Evolutionary conservation across 768 basidiomycete species (phyloP), one percentile per base, ranked within the genome.

Genomic region (Collybia sordida): DNA sequence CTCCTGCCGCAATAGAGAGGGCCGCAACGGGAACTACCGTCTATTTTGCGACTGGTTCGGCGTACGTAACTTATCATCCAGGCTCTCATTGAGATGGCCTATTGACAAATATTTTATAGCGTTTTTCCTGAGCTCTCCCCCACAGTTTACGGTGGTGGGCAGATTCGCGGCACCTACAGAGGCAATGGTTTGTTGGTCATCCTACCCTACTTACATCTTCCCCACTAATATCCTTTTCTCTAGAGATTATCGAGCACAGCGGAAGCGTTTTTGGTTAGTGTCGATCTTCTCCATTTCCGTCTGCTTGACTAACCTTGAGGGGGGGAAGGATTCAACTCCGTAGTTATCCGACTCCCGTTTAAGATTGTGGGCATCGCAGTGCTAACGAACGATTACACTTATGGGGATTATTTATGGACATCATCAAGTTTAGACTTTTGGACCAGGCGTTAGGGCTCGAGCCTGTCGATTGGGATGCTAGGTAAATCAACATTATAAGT

Each of bases 331-430:
- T 55, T 59, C 44, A 47, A 45, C 31, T 49, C 46, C 18, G 40
- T 50, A 38, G n/a, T 61, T 24, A 53, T 31, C 39, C 54, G 52
- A 27, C 49, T 58, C 4, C 59, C 55, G 3, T 49, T 45, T 22
- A 47, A 55, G 17, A 40, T 38, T 36, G 15, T 65, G 21, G 66
- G 64, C 7, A 47, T 64, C 8, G 60, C 60, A 1, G 64, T 67
- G 19, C 43, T 67, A 14, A 57, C 59, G 12, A 67, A 67, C 46
- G 65, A 67, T 31, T 48, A 63, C 24, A 47, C 54, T 8, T 59
- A 60, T 41, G 64, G 65, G 0, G 38, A 8, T 6, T 19, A 35
- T 2, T 64, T 23, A 36, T 44, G 15, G 57, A 61, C 15, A 45
- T 61, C 22, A 52, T 65, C 36, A 64, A 62, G 41, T 63, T 54